Evolutionary conservation across 1,139 yeast genomes (phyloP), one percentile per base, ranked within the genome.

Genomic region (Candida labiduridarum): DNA sequence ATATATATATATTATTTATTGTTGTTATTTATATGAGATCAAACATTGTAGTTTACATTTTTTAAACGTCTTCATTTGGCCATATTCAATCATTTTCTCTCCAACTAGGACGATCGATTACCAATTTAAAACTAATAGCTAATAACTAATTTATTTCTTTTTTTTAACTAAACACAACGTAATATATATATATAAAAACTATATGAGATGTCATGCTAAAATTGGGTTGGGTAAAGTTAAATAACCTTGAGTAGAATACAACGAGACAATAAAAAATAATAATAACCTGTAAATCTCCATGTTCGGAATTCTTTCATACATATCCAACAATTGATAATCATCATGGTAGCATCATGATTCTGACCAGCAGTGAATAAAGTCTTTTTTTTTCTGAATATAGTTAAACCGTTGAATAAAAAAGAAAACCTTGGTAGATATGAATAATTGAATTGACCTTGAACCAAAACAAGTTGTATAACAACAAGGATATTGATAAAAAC

Each of bases 361-460:
- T 46, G 49, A 22, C 49, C 49, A 36, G 49, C 45, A 46, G 49
- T 46, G 12, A 16, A 40, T 19, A 30, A 27, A 22, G 10, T 33
- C 7, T 22, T 38, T 38, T 38, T 22, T 35, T 35, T 35, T 16
- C 9, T 35, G 9, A 10, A 10, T 22, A 14, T 14, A 8, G 18
- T 9, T 8, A 15, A 22, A 35, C 35, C 10, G 25, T 22, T 43
- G 31, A 35, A 14, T 18, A 27, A 19, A 4, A 25, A 33, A 34
- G 18, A 15, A 33, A 5, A 22, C 22, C 41, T 19, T 22, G 41
- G 40, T 8, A 19, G 36, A 42, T 31, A 34, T 33, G 27, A 34
- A 16, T 11, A 8, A 22, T 33, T 18, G 27, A 19, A 22, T 42
- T 42, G 39, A 33, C 45, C 45, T 10, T 33, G 27, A 42, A 33